Evolutionary conservation across 352 stramenopile species (phyloP).

Genomic region (Phytophthora tubulina): DNA sequence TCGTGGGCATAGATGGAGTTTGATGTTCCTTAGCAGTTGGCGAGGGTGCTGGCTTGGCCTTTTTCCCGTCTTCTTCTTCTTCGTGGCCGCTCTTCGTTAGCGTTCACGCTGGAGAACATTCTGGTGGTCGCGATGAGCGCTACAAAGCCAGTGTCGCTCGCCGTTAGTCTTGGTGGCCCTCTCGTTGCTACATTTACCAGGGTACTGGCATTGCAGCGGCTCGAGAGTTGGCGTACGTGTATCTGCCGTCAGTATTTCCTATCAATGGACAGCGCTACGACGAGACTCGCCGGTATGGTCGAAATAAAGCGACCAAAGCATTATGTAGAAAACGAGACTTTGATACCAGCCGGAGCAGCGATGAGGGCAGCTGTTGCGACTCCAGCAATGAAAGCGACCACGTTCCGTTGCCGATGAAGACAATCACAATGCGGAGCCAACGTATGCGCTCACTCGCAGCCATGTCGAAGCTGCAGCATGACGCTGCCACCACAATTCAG

Average conservation of each 20-base stretch:
- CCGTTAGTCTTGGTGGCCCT: no score
- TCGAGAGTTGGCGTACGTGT: conserved; percentile 28
- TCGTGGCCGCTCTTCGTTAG: no score
- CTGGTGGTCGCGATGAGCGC: no score
- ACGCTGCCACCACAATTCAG: conserved; percentile 55
- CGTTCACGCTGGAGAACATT: no score
- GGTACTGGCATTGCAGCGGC: no score
- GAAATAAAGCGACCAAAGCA: background rate
- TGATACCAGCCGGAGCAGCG: conserved; percentile 20
- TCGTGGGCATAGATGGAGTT: no score
- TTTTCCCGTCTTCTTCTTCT: no score
- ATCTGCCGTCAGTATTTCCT: conserved; percentile 24
- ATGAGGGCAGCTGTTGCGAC: conserved; percentile 22
- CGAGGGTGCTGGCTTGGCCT: no score
- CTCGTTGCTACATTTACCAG: no score
- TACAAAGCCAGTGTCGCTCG: no score
- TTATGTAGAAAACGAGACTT: conserved; percentile 1
- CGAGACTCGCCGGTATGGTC: conserved; percentile 5
- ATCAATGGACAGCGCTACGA: conserved; percentile 5
- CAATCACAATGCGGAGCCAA: conserved; percentile 40
- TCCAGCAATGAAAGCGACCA: conserved; percentile 22
- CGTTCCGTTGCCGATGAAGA: background rate
- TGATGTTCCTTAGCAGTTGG: no score
- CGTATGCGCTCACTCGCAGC: conserved; percentile 56
- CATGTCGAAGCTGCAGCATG: conserved; percentile 58